Evolutionary conservation across 148 eudicot genomes (phyloP), one percentile per base, ranked within the genome.

Genomic region (Simmondsia chinensis): DNA sequence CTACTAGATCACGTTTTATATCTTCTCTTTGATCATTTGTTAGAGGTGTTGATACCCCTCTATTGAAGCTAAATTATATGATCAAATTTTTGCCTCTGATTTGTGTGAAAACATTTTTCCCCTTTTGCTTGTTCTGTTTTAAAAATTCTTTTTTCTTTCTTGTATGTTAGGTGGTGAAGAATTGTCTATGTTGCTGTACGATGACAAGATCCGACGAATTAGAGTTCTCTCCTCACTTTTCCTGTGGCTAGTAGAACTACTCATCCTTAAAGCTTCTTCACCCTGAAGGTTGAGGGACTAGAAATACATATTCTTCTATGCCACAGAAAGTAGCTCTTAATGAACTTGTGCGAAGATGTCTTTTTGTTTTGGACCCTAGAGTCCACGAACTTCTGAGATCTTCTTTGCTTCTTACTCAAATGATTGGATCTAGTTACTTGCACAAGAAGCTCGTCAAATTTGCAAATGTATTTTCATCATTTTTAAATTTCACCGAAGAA

Each of bases 301-400:
- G 26, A 21, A 39, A 24, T 7, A 64, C 63, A 42, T 29, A 9
- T 40, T 53, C 50, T 29, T 36, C 56, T 43, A 21, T 46, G 35
- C 41, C 74, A 28, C 69, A 76, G 4, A 76, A 57, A 57, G 43
- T 71, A 57, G 57, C 61, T 16, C 54, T 79, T 31, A 20, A 52
- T 7, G 63, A 73, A 37, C 69, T 82, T 20, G 47, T 82, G 11
- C 72, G 63, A 20, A 81, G 66, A 66, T 70, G 86, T 58, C 79
- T 85, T 47, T 48, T 58, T 47, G 48, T 65, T 17, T 75, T 81
- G 33, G 48, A 61, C 28, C 64, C 64, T 41, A 70, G 72, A 39
- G 82, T 82, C 63, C 60, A 65, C 7, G 72, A 65, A 39, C 78
- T 91, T 44, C 65, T 60, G 48, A 22, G 25, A 14, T 74, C 99